Evolutionary conservation across 2,329 filamentous ascomycete species (phyloP), one percentile per base, ranked within the genome.

Genomic region (Colletotrichum shisoi): DNA sequence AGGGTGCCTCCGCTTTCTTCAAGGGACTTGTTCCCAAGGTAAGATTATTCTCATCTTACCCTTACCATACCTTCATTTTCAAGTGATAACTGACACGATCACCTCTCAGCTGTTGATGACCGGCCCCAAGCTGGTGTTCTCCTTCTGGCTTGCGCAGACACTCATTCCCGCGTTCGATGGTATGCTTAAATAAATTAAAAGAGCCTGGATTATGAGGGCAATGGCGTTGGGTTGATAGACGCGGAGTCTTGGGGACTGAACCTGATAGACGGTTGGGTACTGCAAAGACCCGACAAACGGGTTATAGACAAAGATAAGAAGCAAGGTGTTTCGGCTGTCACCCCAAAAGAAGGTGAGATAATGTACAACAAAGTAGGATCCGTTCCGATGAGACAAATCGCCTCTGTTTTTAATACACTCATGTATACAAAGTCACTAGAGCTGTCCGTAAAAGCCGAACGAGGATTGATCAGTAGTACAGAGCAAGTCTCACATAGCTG

Each of bases 91-190:
- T 67, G 6, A 71, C 71, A 54, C 71, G 72, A 68, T 73, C 45
- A 48, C 63, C 49, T 19, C 39, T 44, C 68, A 89, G 90, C 88
- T 99, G 71, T 86, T 99, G 75, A 99, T 99, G 95, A 99, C 95
- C 17, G 96, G 95, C 27, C 95, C 95, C 70, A 99, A 99, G 87
- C 87, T 99, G 69, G 95, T 98, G 70, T 99, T 99, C 85, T 97
- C 94, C 69, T 99, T 99, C 89, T 99, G 95, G 95, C 88, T 99
- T 76, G 95, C 95, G 65, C 95, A 99, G 85, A 98, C 95, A 37
- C 84, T 99, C 74, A 99, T 99, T 76, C 95, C 95, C 58, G 91
- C 93, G 45, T 98, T 98, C 79, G 92, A 88, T 73, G 77, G 73
- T 65, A 79, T 80, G 70, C 73, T 85, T 64, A 76, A 76, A 71